A percentile compares a stretch with the other conserved stretches of the same genome.
Evolutionary conservation across 352 stramenopile genomes (phyloP).

Genomic region (Phytophthora pisi): DNA sequence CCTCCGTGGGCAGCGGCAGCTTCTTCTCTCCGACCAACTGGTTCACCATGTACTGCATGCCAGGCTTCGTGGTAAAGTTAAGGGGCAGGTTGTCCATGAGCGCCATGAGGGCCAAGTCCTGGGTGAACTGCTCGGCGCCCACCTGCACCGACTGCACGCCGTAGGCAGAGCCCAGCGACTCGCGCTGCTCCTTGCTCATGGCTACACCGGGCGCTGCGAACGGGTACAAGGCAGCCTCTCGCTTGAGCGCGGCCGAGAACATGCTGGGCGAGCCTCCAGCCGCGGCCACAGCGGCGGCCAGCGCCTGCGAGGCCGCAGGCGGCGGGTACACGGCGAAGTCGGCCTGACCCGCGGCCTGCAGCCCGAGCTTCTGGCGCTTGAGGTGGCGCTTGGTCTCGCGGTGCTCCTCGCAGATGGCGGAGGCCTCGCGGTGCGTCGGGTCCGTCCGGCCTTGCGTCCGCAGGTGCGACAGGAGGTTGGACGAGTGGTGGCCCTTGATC

Average conservation of each 20-base stretch:
- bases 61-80: constrained; percentile 58
- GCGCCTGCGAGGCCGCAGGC: constrained; percentile 34
- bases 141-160: constrained; percentile 35
- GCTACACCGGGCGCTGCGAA: constrained; percentile 18
- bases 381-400: constrained; percentile 79
- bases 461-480: constrained; percentile 81
- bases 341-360: constrained; percentile 35
- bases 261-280: constrained; percentile 41
- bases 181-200: constrained; percentile 57
- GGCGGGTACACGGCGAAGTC: constrained; percentile 62
- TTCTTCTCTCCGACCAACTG: constrained; percentile 79
- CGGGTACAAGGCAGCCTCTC: constrained; percentile 27
- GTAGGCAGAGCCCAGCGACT: constrained; percentile 27
- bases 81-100: constrained; percentile 78
- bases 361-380: constrained; percentile 76
- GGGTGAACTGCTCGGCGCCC: constrained; percentile 66
- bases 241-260: constrained; percentile 37
- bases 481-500: constrained; percentile 88
- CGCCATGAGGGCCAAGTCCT: constrained; percentile 77
- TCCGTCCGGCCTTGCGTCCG: constrained; percentile 77
- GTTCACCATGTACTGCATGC: constrained; percentile 73
- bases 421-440: constrained; percentile 71
- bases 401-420: constrained; percentile 78
- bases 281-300: constrained; percentile 50
- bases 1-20: constrained; percentile 56